Conservation (phyloP, 1,284 basidiomycete species). For the Apiotrichum brassicae region DNA sequence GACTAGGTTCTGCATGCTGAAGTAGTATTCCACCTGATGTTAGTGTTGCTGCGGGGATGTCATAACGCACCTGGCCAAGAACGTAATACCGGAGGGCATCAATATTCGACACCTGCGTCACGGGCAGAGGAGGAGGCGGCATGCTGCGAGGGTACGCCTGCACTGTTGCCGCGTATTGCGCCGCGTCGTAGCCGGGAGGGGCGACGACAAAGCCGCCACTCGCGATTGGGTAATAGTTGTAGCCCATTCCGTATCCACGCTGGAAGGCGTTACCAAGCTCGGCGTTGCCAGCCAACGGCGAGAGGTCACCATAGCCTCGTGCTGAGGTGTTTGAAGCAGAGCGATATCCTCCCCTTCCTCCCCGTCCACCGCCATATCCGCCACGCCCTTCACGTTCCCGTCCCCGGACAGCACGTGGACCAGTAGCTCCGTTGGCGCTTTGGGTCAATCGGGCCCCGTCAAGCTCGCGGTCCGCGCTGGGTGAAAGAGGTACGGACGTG, state of each 20-base stretch:
- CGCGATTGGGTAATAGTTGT: conserved; percentile 25
- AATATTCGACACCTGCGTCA: conserved; percentile 53
- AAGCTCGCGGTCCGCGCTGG: not conserved
- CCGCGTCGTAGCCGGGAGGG: conserved; percentile 11
- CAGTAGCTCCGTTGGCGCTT: conserved; percentile 14
- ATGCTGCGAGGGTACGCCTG: conserved; percentile 11
- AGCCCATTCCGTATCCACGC: conserved; percentile 27
- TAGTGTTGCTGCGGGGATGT: not conserved
- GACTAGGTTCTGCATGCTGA: conserved; percentile 76
- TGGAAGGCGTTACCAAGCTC: conserved; percentile 18
- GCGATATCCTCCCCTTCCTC: not conserved
- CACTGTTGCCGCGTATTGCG: conserved; percentile 1
- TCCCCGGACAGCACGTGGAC: conserved; percentile 24
- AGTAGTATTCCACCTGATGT: conserved; percentile 74
- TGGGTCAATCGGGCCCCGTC: conserved; percentile 24
- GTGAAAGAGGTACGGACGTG: conserved; percentile 8
- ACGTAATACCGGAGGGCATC: conserved; percentile 62
- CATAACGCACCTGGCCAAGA: conserved; percentile 53
- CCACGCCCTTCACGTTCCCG: conserved; percentile 29
- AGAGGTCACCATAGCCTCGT: conserved; percentile 17
- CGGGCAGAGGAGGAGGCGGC: conserved; percentile 55
- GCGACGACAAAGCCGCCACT: conserved; percentile 9
- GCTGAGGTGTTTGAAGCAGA: conserved; percentile 5
- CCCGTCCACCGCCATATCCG: conserved; percentile 11
- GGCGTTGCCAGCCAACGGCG: conserved; percentile 8